phyloP scores from a whole-genome alignment of 805 yeast species.

The Myxozyma kluyveri region DNA sequence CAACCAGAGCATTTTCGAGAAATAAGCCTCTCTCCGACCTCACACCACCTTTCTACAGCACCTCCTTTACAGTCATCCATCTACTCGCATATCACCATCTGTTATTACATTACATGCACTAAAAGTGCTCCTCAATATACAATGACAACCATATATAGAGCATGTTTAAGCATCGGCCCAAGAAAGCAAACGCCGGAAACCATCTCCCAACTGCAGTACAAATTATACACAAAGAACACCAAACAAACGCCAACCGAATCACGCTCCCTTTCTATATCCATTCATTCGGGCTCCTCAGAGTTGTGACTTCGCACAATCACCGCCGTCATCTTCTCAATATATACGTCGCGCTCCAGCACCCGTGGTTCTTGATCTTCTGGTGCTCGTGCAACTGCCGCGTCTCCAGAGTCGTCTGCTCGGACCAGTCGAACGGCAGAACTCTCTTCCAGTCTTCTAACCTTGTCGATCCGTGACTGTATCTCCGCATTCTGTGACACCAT shows the following conservation, averaged over 20 bases:
- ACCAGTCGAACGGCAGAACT: neutral
- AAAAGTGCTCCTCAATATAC: too few species aligned
- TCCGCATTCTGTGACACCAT: conserved; percentile 21
- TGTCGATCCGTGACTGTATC: conserved; percentile 8
- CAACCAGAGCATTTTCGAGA: conserved; percentile 22
- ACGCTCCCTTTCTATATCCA: neutral
- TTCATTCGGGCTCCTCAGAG: conserved; percentile 6
- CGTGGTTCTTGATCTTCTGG: conserved; percentile 1
- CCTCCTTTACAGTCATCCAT: too few species aligned
- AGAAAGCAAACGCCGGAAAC: too few species aligned
- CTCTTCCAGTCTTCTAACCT: conserved; percentile 8
- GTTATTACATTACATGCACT: too few species aligned
- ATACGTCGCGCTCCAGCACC: conserved; percentile 21
- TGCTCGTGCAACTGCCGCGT: neutral
- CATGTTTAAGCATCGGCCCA: too few species aligned
- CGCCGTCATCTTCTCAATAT: conserved; percentile 29
- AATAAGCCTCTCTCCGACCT: too few species aligned
- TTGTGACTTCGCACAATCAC: conserved; percentile 16
- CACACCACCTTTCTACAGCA: too few species aligned
- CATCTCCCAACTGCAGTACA: too few species aligned
- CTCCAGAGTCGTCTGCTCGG: neutral
- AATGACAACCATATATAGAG: too few species aligned
- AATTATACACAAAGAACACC: neutral
- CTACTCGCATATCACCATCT: too few species aligned
- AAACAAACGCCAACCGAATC: neutral